A percentile compares a stretch with the other conserved stretches of the same genome.
phyloP scores from a whole-genome alignment of 257 asterid species.

The Rauvolfia tetraphylla region DNA sequence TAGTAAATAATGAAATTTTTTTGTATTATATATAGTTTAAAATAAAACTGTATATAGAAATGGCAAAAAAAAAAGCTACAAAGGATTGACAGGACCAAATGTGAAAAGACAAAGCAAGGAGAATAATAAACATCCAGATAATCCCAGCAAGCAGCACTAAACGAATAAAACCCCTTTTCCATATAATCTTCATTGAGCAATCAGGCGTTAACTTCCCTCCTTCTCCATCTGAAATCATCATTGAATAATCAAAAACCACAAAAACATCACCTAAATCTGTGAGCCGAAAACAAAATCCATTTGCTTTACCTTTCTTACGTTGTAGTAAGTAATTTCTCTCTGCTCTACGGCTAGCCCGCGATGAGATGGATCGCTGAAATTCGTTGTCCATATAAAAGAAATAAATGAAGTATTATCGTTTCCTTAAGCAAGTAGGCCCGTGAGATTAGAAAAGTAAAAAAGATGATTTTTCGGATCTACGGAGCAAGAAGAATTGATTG shows the following conservation, averaged over 20 bases:
- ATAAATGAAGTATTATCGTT: not conserved
- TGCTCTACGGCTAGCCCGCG: constrained; percentile 32
- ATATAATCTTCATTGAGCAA: constrained; percentile 33
- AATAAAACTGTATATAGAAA: no score
- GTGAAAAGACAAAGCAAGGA: constrained; percentile 36
- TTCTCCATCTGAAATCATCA: constrained; percentile 20
- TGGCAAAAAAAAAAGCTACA: no score
- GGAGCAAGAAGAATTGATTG: not conserved
- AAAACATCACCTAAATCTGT: not conserved
- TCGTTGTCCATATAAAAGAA: constrained; percentile 30
- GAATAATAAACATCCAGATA: constrained; percentile 43
- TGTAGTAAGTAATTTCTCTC: constrained; percentile 21
- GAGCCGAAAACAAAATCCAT: not conserved
- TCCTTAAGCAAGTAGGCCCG: not conserved
- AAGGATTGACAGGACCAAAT: constrained; percentile 51
- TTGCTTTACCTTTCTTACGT: constrained; percentile 27
- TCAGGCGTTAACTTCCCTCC: constrained; percentile 32
- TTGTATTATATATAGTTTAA: no score
- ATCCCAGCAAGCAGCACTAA: constrained; percentile 40
- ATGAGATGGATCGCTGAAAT: constrained; percentile 27
- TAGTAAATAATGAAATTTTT: no score
- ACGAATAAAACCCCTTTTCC: constrained; percentile 48
- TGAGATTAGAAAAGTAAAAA: not conserved
- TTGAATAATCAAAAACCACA: not conserved
- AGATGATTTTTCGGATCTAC: not conserved